Conservation (phyloP, 2,329 filamentous ascomycete genomes). For the Ceratocystis destructans region DNA sequence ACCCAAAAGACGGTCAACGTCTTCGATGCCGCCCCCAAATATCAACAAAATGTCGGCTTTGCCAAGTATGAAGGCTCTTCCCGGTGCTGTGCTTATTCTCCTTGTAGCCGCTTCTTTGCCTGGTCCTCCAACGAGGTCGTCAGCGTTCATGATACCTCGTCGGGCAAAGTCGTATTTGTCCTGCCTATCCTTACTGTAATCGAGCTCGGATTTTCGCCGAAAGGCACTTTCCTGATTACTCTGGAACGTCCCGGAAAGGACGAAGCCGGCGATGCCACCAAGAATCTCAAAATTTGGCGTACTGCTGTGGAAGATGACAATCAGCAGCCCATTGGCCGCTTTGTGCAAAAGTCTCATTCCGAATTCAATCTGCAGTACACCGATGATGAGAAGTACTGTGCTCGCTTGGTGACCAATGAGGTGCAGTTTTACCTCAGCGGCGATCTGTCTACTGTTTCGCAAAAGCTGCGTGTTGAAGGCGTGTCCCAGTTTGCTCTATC, state of each 20-base stretch:
- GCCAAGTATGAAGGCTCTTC: slow-evolving; percentile 80
- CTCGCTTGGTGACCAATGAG: slow-evolving; percentile 88
- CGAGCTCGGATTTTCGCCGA: slow-evolving; percentile 86
- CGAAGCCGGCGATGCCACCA: slow-evolving; percentile 34
- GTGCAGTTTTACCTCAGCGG: slow-evolving; percentile 91
- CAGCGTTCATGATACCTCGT: slow-evolving; percentile 67
- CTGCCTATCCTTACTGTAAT: slow-evolving; percentile 75
- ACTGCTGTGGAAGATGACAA: slow-evolving; percentile 58
- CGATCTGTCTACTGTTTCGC: slow-evolving; percentile 78
- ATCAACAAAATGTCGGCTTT: slow-evolving; percentile 74
- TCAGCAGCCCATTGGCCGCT: slow-evolving; percentile 65
- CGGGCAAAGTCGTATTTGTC: slow-evolving; percentile 58
- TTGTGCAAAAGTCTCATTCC: slow-evolving; percentile 89
- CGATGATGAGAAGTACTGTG: slow-evolving; percentile 82
- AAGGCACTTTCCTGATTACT: slow-evolving; percentile 85
- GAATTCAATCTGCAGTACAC: slow-evolving; percentile 98
- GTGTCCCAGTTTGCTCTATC: slow-evolving; percentile 80
- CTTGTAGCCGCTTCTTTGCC: slow-evolving; percentile 84
- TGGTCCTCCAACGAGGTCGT: slow-evolving; percentile 86
- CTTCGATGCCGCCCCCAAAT: slow-evolving; percentile 80
- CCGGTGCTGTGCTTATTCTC: slow-evolving; percentile 88
- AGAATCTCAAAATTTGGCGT: slow-evolving; percentile 91
- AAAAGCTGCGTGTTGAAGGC: slow-evolving; percentile 86
- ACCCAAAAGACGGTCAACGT: slow-evolving; percentile 94
- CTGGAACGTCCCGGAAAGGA: slow-evolving; percentile 93